Percentiles rank a stretch among this genome's conserved stretches.
These are phyloP conservation scores for Saccharomyces paradoxus DNA, from an alignment of 805 yeast genomes.

Conservation along the genomic window DNA sequence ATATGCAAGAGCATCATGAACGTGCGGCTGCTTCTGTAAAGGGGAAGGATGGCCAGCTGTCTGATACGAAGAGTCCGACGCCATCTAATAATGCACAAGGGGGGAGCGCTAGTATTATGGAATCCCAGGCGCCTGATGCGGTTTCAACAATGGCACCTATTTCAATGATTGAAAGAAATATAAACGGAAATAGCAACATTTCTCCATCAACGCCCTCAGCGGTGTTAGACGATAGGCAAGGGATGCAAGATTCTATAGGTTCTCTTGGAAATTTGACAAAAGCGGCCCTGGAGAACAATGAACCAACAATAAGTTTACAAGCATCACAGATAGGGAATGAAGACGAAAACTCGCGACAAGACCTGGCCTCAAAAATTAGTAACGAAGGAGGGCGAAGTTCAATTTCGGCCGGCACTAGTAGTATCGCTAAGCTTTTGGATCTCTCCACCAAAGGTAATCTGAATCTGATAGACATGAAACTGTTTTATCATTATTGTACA, in stretches of 20 bases:
- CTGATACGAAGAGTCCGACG: background rate
- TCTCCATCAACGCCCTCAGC: slow-evolving; percentile 10
- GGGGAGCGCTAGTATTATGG: background rate
- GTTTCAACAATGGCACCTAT: slow-evolving; percentile 22
- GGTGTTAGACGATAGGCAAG: slow-evolving; percentile 10
- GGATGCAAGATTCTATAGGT: slow-evolving; percentile 2
- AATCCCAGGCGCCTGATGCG: background rate
- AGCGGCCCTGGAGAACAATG: background rate
- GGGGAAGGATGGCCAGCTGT: slow-evolving; percentile 5
- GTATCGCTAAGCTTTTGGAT: slow-evolving; percentile 18
- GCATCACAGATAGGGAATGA: slow-evolving; percentile 7
- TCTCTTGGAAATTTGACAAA: background rate
- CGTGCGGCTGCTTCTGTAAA: slow-evolving; percentile 8
- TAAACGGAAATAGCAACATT: slow-evolving; percentile 6
- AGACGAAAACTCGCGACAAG: slow-evolving; percentile 7
- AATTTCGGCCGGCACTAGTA: background rate
- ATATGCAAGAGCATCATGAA: slow-evolving; percentile 24
- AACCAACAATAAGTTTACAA: background rate
- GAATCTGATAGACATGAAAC: slow-evolving; percentile 66
- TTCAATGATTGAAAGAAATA: slow-evolving; percentile 13
- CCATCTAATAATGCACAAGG: background rate
- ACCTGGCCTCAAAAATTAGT: background rate
- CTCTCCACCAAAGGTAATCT: slow-evolving; percentile 32
- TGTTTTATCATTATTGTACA: slow-evolving; percentile 82
- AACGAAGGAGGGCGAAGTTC: background rate